Conservation (phyloP, 2,329 filamentous ascomycete species). For the Aspergillus sp. region DNA sequence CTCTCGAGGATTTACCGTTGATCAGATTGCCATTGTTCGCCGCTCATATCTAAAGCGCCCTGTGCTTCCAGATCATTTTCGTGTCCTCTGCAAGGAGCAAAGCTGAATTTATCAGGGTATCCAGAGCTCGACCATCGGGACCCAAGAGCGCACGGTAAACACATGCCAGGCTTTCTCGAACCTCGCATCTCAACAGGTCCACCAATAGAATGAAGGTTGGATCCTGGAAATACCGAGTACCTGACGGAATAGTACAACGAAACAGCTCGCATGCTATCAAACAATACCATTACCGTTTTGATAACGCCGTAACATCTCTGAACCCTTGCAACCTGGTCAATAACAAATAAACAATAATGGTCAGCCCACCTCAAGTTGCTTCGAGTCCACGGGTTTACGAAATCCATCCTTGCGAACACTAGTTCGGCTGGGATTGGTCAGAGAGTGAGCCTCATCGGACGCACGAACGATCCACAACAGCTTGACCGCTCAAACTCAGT, state of each 20-base stretch:
- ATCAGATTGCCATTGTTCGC: no score
- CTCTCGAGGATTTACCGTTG: no score
- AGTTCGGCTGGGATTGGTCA: conserved; percentile 3
- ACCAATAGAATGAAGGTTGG: not conserved
- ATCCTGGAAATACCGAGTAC: not conserved
- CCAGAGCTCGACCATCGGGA: not conserved
- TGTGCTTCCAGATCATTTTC: not conserved
- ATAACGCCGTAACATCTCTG: not conserved
- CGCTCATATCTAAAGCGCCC: no score
- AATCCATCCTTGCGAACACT: not conserved
- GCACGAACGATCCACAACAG: not conserved
- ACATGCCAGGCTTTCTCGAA: not conserved
- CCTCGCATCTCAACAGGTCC: no score
- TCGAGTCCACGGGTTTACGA: not conserved
- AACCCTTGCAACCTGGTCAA: not conserved
- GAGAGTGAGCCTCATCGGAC: not conserved
- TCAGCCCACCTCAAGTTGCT: not conserved
- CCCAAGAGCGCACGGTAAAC: not conserved
- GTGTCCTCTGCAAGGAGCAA: not conserved
- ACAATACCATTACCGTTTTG: not conserved
- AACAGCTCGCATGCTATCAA: not conserved
- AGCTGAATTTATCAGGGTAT: not conserved
- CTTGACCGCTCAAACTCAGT: conserved; percentile 12
- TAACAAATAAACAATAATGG: not conserved
- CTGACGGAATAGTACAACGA: not conserved